Base-by-base conservation (phyloP, 2,329 filamentous ascomycete species). In the Cladosporium sp. region DNA sequence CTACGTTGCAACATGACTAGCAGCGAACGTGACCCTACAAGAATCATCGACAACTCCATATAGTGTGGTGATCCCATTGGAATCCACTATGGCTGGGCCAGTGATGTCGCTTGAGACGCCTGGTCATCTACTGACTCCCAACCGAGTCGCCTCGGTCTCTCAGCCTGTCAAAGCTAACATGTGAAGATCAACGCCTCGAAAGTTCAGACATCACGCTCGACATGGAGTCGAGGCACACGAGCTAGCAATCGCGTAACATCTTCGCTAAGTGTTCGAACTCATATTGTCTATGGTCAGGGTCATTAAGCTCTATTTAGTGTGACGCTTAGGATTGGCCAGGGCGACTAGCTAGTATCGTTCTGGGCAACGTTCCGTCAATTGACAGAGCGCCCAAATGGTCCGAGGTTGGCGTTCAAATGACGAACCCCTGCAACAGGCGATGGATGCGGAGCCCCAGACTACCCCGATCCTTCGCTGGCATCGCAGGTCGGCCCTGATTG, bases 361-460 rank as follows among this genome's bases (percentile, higher is more conserved):
- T 29, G 52, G 52, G 52, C 52, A 21, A 33, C 28, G 18, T 7
- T 55, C 52, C 29, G 18, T 33, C 33, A 21, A 55, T 5, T 55
- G 52, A 55, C 29, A 55, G 18, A 7, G 11, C 26, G 29, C 52
- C 52, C 29, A 31, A 29, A 31, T 31, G 26, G 21, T 55, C 52
- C 52, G 52, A 55, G 52, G 28, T 18, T 31, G 28, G 52, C 28
- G 49, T 16, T 29, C 10, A 12, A 29, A 26, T 29, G 29, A 26
- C 12, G 10, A 16, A 21, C 29, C 28, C 5, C 29, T 46, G 28
- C 28, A 12, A 55, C 52, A 55, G 52, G 12, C 28, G 28, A 55
- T 11, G 52, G 28, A 33, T 55, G 52, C 52, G 52, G 52, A 55
- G 29, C 52, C 52, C 52, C 52, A 23, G 52, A 55, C 40, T 46